These are phyloP conservation scores for Cajanus cajan DNA, from an alignment of 306 rosid genomes.

Conservation along the genomic window DNA sequence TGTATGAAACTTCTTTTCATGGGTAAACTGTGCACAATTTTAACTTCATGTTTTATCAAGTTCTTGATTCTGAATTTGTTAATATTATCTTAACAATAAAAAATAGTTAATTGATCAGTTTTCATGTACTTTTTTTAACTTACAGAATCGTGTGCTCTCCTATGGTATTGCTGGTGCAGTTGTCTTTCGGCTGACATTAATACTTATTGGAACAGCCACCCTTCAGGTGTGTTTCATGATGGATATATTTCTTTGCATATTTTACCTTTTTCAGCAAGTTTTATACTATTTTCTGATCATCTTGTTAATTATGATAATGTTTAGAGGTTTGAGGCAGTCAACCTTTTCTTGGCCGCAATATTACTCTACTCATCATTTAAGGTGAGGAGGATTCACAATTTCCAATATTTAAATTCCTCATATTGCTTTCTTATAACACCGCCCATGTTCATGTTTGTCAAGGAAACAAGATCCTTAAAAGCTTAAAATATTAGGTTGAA, in stretches of 20 bases:
- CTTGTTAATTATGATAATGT: slow-evolving; percentile 25
- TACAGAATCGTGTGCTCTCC: slow-evolving; percentile 86
- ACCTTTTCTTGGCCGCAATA: slow-evolving; percentile 78
- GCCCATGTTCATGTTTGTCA: slow-evolving; percentile 10
- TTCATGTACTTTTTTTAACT: slow-evolving; percentile 26
- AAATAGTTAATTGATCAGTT: slow-evolving; percentile 13
- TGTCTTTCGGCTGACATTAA: slow-evolving; percentile 68
- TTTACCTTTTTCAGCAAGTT: not conserved
- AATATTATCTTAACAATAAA: not conserved
- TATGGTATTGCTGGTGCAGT: slow-evolving; percentile 93
- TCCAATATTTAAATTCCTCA: slow-evolving; percentile 7
- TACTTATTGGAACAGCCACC: slow-evolving; percentile 83
- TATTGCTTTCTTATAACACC: not conserved
- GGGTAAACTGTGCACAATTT: slow-evolving; percentile 11
- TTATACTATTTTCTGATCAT: slow-evolving; percentile 16
- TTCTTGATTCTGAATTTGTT: not conserved
- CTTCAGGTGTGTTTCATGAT: slow-evolving; percentile 59
- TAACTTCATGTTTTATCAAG: slow-evolving; percentile 17
- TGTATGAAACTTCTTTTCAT: slow-evolving; percentile 20
- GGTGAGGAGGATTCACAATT: slow-evolving; percentile 46
- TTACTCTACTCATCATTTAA: slow-evolving; percentile 80
- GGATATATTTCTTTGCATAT: not conserved
- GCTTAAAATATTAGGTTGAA: not conserved
- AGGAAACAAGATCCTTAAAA: slow-evolving; percentile 9
- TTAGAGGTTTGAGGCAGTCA: slow-evolving; percentile 88